Conservation (phyloP, 306 rosid genomes). For the Quercus dentata region DNA sequence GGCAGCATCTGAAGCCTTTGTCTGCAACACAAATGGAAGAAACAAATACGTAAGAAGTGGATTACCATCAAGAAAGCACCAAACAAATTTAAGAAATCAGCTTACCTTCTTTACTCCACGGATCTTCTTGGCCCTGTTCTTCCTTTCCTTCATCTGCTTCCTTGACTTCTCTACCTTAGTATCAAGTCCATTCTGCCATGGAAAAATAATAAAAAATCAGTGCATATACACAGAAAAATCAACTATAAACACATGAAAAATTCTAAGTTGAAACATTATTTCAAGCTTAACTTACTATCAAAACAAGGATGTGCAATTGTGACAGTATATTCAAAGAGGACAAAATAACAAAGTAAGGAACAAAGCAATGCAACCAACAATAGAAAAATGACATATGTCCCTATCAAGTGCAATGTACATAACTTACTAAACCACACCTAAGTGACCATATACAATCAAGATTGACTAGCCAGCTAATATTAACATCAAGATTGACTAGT, state of each 20-base stretch:
- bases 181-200: constrained; percentile 78
- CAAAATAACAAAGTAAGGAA: too few species aligned
- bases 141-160: constrained; percentile 93
- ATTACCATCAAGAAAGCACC: not conserved
- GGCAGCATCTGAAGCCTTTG: constrained; percentile 90
- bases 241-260: not conserved
- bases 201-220: not conserved
- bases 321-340: too few species aligned
- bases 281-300: not conserved
- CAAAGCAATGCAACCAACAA: too few species aligned
- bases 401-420: too few species aligned
- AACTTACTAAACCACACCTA: too few species aligned
- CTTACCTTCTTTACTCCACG: constrained; percentile 94
- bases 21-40: constrained; percentile 40
- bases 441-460: too few species aligned
- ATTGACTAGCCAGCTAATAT: not conserved
- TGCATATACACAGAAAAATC: not conserved
- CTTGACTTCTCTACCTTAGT: constrained; percentile 85
- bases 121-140: constrained; percentile 87
- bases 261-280: not conserved
- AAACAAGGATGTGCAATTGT: not conserved
- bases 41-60: not conserved
- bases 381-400: too few species aligned
- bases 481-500: not conserved
- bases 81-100: not conserved